Evolutionary conservation across 2,329 filamentous ascomycete genomes (phyloP).

Genomic region (Colletotrichum sp.): DNA sequence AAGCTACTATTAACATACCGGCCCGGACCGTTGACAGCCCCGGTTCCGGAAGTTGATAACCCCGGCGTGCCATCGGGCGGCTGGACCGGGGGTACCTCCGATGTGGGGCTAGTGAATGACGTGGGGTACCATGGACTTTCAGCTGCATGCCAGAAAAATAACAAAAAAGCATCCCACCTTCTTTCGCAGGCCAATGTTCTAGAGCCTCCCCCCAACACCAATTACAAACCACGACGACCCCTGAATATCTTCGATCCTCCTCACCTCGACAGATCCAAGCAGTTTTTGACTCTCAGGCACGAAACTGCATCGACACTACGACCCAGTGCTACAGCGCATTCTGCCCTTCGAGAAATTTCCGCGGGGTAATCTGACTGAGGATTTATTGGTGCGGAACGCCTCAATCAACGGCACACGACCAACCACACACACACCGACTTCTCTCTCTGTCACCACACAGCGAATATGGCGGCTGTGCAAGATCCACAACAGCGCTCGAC

Average conservation of each 20-base stretch:
- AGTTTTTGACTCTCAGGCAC: background rate
- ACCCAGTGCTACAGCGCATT: background rate
- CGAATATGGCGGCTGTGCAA: slow-evolving; percentile 27
- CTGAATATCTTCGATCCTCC: slow-evolving; percentile 6
- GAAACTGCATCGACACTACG: background rate
- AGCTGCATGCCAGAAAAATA: slow-evolving; percentile 6
- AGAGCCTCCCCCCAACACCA: background rate
- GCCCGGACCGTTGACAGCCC: slow-evolving; percentile 6
- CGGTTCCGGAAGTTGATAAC: slow-evolving; percentile 1
- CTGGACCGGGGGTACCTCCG: background rate
- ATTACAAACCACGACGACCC: background rate
- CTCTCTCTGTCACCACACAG: background rate
- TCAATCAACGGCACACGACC: background rate
- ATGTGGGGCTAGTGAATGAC: slow-evolving; percentile 7
- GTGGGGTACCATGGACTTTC: slow-evolving; percentile 6
- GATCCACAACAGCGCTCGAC: slow-evolving; percentile 27
- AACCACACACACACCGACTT: slow-evolving; percentile 9
- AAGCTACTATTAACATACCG: background rate
- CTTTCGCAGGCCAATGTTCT: background rate
- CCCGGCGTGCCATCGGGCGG: background rate
- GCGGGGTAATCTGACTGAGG: background rate
- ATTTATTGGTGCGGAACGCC: background rate
- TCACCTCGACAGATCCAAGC: slow-evolving; percentile 1
- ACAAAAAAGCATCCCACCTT: slow-evolving; percentile 14
- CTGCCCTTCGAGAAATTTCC: slow-evolving; percentile 6